Evolutionary conservation across 2,329 filamentous ascomycete genomes (phyloP), one percentile per base, ranked within the genome.

Genomic region (Zalaria obscura): DNA sequence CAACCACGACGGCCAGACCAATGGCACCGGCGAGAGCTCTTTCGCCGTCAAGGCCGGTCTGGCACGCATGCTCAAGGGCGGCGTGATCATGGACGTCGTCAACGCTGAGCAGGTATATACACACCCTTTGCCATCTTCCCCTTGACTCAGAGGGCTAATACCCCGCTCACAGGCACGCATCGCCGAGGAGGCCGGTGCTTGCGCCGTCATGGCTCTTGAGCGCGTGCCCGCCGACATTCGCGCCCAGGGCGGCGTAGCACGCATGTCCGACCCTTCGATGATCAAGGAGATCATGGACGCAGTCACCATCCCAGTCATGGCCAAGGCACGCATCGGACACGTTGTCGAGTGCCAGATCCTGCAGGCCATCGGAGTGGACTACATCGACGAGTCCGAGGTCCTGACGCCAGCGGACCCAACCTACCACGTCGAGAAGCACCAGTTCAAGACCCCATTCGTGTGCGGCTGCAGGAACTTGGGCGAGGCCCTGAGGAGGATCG

Each of bases 11-110:
- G 38, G 40, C 35, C 39, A 38, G 35, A 33, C 42, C 44, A 54
- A 51, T 44, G 53, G 47, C 45, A 54, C 49, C 41, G 52, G 46
- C 43, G 54, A 64, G 38, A 60, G 65, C 51, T 72, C 76, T 63
- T 93, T 95, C 65, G 80, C 80, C 52, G 80, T 95, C 73, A 98
- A 98, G 75, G 83, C 86, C 41, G 91, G 89, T 45, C 72, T 98
- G 50, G 91, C 91, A 25, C 83, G 93, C 65, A 98, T 98, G 91
- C 72, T 96, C 66, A 95, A 96, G 73, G 91, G 91, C 60, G 91
- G 91, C 56, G 91, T 98, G 50, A 98, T 98, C 66, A 98, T 98
- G 91, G 91, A 98, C 65, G 91, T 96, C 44, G 86, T 93, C 48
- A 85, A 89, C 62, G 84, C 87, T 26, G 83, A 85, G 58, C 88